These are phyloP conservation scores for Pseudonitzschia pungens DNA, from an alignment of 108 stramenopile species.

Conservation along the genomic window DNA sequence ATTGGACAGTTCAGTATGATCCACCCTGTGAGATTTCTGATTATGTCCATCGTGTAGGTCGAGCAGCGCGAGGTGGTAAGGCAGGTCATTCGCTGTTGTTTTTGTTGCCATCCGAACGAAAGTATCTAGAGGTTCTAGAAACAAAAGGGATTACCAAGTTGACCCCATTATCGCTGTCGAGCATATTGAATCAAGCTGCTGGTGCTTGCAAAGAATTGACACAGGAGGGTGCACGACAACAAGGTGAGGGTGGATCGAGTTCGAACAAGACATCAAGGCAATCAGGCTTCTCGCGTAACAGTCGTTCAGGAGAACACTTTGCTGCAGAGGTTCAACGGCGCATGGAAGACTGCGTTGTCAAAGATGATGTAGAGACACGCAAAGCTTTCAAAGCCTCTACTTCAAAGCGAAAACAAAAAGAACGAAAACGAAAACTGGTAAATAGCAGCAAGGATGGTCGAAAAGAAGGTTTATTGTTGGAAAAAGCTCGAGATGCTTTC, in stretches of 20 bases:
- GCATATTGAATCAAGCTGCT: constrained; percentile 70
- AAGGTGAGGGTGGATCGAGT: constrained; percentile 23
- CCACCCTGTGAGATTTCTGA: constrained; percentile 89
- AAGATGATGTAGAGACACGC: constrained; percentile 34
- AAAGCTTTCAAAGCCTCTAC: constrained; percentile 23
- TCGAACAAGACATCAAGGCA: not conserved
- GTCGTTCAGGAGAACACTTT: constrained; percentile 65
- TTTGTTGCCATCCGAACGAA: constrained; percentile 85
- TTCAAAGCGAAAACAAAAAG: constrained; percentile 25
- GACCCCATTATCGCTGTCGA: constrained; percentile 67
- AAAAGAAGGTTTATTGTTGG: constrained; percentile 59
- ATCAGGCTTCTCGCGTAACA: not conserved
- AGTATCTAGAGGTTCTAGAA: constrained; percentile 78
- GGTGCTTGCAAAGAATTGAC: constrained; percentile 53
- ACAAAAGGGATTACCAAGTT: constrained; percentile 63
- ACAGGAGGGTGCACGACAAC: constrained; percentile 43
- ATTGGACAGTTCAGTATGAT: constrained; percentile 95
- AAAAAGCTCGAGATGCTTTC: constrained; percentile 70
- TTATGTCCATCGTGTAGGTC: constrained; percentile 90
- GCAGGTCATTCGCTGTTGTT: constrained; percentile 86
- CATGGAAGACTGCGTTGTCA: constrained; percentile 46
- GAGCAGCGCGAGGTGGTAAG: constrained; percentile 86
- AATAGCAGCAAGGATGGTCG: constrained; percentile 43
- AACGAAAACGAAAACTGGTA: constrained; percentile 15
- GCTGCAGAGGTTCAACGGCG: constrained; percentile 50